Evolutionary conservation across 2,329 filamentous ascomycete genomes (phyloP).

Genomic region (Hypoxylon sp.): DNA sequence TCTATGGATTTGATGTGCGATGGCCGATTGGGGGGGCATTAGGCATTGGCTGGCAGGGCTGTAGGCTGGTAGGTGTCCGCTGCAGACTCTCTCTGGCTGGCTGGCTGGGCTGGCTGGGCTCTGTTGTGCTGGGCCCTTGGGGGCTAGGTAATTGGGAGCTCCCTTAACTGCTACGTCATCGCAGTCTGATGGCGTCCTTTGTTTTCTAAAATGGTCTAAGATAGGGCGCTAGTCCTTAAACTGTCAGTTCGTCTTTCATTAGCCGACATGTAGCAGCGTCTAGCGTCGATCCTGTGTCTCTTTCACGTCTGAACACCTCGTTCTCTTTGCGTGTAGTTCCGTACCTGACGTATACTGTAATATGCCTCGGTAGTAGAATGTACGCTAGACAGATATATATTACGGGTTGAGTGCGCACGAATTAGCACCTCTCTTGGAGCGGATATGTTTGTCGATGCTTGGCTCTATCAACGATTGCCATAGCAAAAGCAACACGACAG

Average conservation of each 20-base stretch:
- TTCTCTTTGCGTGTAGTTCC: background rate
- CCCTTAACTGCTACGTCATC: constrained; percentile 40
- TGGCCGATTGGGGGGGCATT: background rate
- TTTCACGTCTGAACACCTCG: background rate
- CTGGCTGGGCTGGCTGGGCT: constrained; percentile 1
- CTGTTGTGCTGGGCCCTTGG: constrained; percentile 5
- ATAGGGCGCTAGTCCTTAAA: constrained; percentile 16
- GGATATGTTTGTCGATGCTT: background rate
- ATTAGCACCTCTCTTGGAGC: constrained; percentile 4
- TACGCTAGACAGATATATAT: constrained; percentile 5
- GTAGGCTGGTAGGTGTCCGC: too few species aligned
- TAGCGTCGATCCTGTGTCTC: constrained; percentile 20
- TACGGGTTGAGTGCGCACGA: constrained; percentile 19
- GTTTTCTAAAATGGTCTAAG: constrained; percentile 2
- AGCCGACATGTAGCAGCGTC: constrained; percentile 6
- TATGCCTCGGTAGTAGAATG: too few species aligned
- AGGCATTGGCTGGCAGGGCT: too few species aligned
- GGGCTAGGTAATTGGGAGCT: constrained; percentile 20
- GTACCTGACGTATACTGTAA: constrained; percentile 8
- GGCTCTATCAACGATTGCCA: constrained; percentile 11
- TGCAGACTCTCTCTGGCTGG: too few species aligned
- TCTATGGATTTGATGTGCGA: background rate
- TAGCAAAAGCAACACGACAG: background rate
- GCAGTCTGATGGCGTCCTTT: constrained; percentile 19
- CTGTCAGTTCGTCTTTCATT: background rate